Base-by-base conservation (phyloP, 139 green algal genomes). In the Ulvella scutata region DNA sequence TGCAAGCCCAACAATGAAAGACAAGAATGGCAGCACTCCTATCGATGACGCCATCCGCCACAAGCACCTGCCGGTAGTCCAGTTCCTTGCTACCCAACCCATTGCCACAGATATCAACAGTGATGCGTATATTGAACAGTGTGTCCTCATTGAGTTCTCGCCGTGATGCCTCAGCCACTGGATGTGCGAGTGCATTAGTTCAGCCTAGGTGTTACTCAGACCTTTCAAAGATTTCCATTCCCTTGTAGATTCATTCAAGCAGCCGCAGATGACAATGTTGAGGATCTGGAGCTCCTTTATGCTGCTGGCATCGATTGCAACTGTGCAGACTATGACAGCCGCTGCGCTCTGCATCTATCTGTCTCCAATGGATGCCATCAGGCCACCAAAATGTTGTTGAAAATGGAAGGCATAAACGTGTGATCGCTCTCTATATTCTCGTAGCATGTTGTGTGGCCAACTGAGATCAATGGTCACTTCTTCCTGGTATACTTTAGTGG, bases 31-130 rank as follows among this genome's bases (percentile, higher is more conserved):
- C 21, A 43, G 75, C 61, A 81, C 79, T 31, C 76, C 79, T 2
- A 72, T 83, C 51, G 51, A 75, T 38, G 79, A 83, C 29, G 79
- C 79, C 26, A 77, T 83, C 39, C 76, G 79, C 23, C 76, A 83
- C 72, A 33, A 62, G 31, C 76, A 80, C 72, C 73, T 59, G 43
- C 59, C 31, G 1, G 51, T 26, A 67, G 51, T 67, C 4, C 9
- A 23, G 10, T 67, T 36, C 51, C 51, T 67, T n/a, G 17, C 9
- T 1, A 6, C 6, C 51, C 51, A 67, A 23, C n/a, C n/a, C n/a
- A n/a, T 36, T 26, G 51, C 51, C 13, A 26, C n/a, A 34, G 51
- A 36, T 67, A 9, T 26, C 51, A 67, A 36, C 51, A 10, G 51
- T 36, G 51, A 26, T 13, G 13, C 33, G 33, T 23, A 26, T 67